Conservation (phyloP, 371 early-diverging fungal species). For the Mortierella polycephala region DNA sequence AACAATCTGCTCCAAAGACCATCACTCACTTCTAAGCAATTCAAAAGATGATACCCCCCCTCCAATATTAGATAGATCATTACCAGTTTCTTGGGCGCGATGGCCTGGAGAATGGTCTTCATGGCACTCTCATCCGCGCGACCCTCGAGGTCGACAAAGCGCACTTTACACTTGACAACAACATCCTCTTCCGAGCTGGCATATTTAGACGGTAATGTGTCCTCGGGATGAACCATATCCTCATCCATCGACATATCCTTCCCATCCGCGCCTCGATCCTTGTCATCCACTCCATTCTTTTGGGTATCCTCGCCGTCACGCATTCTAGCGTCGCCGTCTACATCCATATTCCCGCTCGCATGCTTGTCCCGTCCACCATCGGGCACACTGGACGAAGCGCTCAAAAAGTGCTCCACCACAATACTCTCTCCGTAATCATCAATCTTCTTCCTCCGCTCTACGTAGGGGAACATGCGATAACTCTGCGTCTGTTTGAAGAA, state of each 20-base stretch:
- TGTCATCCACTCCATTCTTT: background rate
- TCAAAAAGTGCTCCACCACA: conserved; percentile 77
- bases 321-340: conserved; percentile 28
- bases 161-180: conserved; percentile 73
- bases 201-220: conserved; percentile 83
- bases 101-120: conserved; percentile 85
- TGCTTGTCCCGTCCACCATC: conserved; percentile 53
- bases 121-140: conserved; percentile 88
- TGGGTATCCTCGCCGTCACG: conserved; percentile 26
- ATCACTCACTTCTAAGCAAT: background rate
- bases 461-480: conserved; percentile 91
- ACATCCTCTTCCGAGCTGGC: conserved; percentile 66
- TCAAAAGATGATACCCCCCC: conserved; percentile 4
- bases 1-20: background rate
- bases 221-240: conserved; percentile 57
- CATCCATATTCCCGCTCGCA: conserved; percentile 45
- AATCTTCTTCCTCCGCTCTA: conserved; percentile 80
- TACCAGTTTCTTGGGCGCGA: conserved; percentile 89
- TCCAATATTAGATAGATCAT: background rate
- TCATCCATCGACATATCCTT: conserved; percentile 59
- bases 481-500: conserved; percentile 86
- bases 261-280: conserved; percentile 50
- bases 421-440: conserved; percentile 97
- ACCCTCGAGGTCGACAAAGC: conserved; percentile 93
- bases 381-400: conserved; percentile 58